A percentile compares a stretch with the other conserved stretches of the same genome.
phyloP scores from a whole-genome alignment of 1,284 basidiomycete genomes.

The Hortiboletus rubellus region DNA sequence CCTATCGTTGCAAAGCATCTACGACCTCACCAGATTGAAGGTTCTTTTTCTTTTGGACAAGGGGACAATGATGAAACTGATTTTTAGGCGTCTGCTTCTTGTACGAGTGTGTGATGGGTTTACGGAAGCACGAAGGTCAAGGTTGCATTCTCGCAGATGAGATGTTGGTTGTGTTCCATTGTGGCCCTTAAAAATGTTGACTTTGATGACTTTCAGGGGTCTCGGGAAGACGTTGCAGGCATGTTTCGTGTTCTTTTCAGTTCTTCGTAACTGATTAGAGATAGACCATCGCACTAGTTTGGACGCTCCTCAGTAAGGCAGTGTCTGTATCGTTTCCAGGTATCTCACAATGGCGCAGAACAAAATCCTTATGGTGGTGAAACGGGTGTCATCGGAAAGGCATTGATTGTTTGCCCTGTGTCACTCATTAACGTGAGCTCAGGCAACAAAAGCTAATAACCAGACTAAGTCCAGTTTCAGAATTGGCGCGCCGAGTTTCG shows the following conservation, averaged over 20 bases:
- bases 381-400: slow-evolving; percentile 66
- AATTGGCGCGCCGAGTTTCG: slow-evolving; percentile 97
- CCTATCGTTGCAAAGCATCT: slow-evolving; percentile 78
- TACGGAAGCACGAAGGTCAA: slow-evolving; percentile 83
- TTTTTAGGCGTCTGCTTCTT: slow-evolving; percentile 78
- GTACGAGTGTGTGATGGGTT: slow-evolving; percentile 96
- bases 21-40: slow-evolving; percentile 91
- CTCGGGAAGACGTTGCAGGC: slow-evolving; percentile 92
- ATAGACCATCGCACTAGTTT: slow-evolving; percentile 84
- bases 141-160: slow-evolving; percentile 98
- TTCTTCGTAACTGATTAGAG: slow-evolving; percentile 2
- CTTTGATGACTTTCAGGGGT: slow-evolving; percentile 58
- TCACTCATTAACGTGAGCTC: slow-evolving; percentile 76
- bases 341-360: slow-evolving; percentile 44
- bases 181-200: slow-evolving; percentile 4
- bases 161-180: slow-evolving; percentile 54
- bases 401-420: slow-evolving; percentile 93
- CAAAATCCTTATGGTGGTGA: slow-evolving; percentile 80
- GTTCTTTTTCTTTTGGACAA: slow-evolving; percentile 36
- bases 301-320: slow-evolving; percentile 81
- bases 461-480: slow-evolving; percentile 38
- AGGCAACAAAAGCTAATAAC: neutral
- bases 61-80: neutral
- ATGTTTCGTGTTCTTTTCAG: slow-evolving; percentile 3
- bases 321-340: neutral